Conservation (phyloP, 129 eudicot genomes). For the Tagetes patula region DNA sequence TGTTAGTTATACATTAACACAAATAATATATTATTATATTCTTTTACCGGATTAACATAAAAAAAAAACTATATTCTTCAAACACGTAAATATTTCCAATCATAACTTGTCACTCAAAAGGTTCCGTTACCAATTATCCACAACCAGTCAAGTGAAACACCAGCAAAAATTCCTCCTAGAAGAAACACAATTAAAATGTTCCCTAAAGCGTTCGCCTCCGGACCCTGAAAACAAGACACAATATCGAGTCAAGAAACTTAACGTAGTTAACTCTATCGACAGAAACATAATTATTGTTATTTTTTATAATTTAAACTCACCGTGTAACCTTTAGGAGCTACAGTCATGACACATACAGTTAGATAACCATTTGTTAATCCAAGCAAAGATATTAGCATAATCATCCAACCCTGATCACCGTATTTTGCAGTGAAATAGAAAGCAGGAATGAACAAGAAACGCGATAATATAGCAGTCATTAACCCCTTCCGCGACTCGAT, state of each 20-base stretch:
- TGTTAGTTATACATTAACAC: neutral
- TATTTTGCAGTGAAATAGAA: slow-evolving; percentile 78
- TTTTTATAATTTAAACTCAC: slow-evolving; percentile 28
- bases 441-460: slow-evolving; percentile 60
- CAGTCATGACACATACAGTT: slow-evolving; percentile 66
- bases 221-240: slow-evolving; percentile 46
- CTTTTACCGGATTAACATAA: neutral
- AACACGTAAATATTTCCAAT: neutral
- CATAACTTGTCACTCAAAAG: slow-evolving; percentile 20
- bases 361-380: slow-evolving; percentile 74
- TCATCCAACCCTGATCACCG: slow-evolving; percentile 76
- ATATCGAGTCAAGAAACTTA: neutral
- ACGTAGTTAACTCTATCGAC: neutral
- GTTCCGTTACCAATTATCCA: slow-evolving; percentile 60
- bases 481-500: slow-evolving; percentile 56
- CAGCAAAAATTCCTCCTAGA: slow-evolving; percentile 59
- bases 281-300: neutral
- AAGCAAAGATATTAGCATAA: slow-evolving; percentile 53
- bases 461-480: slow-evolving; percentile 41
- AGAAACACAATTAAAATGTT: slow-evolving; percentile 61
- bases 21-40: neutral
- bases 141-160: slow-evolving; percentile 76
- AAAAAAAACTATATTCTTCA: neutral
- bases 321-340: slow-evolving; percentile 70
- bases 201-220: slow-evolving; percentile 83